These are phyloP conservation scores for Pseudocercospora musae DNA, from an alignment of 2,329 filamentous ascomycete species.

Conservation along the genomic window DNA sequence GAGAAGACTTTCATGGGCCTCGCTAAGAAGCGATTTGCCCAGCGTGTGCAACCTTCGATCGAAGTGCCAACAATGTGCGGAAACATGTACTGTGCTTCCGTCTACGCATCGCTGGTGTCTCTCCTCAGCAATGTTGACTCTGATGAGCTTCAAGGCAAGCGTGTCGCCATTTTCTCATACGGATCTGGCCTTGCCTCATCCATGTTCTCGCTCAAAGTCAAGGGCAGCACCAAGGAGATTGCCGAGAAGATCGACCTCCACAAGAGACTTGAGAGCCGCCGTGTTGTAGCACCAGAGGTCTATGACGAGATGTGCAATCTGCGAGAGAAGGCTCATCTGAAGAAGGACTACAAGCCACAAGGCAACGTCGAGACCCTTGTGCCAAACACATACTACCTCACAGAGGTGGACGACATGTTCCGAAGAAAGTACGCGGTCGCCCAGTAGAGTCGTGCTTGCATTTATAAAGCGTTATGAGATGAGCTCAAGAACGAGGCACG, in stretches of 20 bases:
- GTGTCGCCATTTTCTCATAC: slow-evolving; percentile 52
- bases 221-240: slow-evolving; percentile 46
- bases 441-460: slow-evolving; percentile 35
- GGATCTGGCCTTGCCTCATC: slow-evolving; percentile 51
- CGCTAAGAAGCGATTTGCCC: slow-evolving; percentile 50
- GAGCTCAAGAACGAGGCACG: neutral
- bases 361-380: slow-evolving; percentile 45
- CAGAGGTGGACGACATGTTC: slow-evolving; percentile 51
- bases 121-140: slow-evolving; percentile 47
- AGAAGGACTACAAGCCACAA: slow-evolving; percentile 49
- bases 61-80: slow-evolving; percentile 52
- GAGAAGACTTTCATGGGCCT: slow-evolving; percentile 54
- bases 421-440: slow-evolving; percentile 49
- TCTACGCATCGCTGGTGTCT: slow-evolving; percentile 50
- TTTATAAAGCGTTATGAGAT: neutral
- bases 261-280: slow-evolving; percentile 44
- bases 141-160: slow-evolving; percentile 49
- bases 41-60: slow-evolving; percentile 50
- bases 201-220: slow-evolving; percentile 50
- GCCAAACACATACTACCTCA: slow-evolving; percentile 52
- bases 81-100: slow-evolving; percentile 55
- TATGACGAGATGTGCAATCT: slow-evolving; percentile 55
- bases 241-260: slow-evolving; percentile 48
- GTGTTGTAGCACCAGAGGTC: slow-evolving; percentile 46
- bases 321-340: slow-evolving; percentile 49